phyloP scores from a whole-genome alignment of 139 green algal species.

The Spirogloea muscicola region DNA sequence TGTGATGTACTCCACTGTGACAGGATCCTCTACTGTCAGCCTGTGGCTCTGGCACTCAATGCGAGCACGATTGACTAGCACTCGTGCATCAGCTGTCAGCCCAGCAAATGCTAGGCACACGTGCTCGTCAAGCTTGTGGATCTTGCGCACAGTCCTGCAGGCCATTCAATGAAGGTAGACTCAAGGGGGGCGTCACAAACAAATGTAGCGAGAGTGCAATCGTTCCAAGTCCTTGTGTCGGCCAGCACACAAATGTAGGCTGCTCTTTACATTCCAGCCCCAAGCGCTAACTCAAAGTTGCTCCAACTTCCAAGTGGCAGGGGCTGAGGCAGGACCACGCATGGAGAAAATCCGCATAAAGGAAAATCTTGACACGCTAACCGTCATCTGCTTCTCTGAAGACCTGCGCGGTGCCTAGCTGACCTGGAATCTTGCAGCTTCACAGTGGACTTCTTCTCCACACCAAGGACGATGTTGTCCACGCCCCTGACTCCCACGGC shows the following conservation, averaged over 20 bases:
- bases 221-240: too few species aligned
- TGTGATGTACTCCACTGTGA: slow-evolving; percentile 87
- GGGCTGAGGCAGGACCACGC: too few species aligned
- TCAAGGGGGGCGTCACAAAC: too few species aligned
- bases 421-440: slow-evolving; percentile 83
- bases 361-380: too few species aligned
- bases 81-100: slow-evolving; percentile 90
- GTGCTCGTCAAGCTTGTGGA: slow-evolving; percentile 92
- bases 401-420: too few species aligned
- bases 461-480: slow-evolving; percentile 86
- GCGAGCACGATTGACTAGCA: slow-evolving; percentile 90
- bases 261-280: too few species aligned
- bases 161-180: not conserved
- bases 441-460: slow-evolving; percentile 92
- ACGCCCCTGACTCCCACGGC: slow-evolving; percentile 87
- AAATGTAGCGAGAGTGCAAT: too few species aligned
- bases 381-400: too few species aligned
- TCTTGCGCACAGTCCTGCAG: slow-evolving; percentile 87
- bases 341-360: too few species aligned
- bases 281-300: too few species aligned
- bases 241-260: too few species aligned
- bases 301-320: too few species aligned
- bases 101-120: slow-evolving; percentile 95
- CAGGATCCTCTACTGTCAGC: slow-evolving; percentile 62
- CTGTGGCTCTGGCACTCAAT: slow-evolving; percentile 82